Conservation (phyloP, 2,329 filamentous ascomycete species). For the Lecanicillium sp. region DNA sequence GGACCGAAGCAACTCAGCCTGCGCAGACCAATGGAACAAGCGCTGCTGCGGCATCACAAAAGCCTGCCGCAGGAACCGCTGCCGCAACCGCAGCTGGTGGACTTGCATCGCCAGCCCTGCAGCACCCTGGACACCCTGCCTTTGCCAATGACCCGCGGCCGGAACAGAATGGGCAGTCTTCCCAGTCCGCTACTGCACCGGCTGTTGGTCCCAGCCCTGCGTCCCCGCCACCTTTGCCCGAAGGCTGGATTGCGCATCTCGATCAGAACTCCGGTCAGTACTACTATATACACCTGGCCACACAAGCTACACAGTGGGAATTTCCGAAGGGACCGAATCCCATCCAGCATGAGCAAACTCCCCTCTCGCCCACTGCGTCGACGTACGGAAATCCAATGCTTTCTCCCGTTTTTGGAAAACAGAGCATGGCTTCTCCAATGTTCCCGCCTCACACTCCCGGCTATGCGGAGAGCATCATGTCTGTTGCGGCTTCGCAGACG, state of each 20-base stretch:
- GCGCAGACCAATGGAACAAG: conserved; percentile 23
- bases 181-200: conserved; percentile 38
- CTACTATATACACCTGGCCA: conserved; percentile 95
- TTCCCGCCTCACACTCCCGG: conserved; percentile 76
- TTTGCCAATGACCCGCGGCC: conserved; percentile 77
- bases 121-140: conserved; percentile 69
- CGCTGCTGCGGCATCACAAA: conserved; percentile 14
- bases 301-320: conserved; percentile 96
- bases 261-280: conserved; percentile 96
- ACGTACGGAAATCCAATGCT: conserved; percentile 67
- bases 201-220: conserved; percentile 45
- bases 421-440: conserved; percentile 64
- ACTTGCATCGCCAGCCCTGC: conserved; percentile 39
- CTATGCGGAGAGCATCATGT: conserved; percentile 81
- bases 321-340: conserved; percentile 95
- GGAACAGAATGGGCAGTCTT: conserved; percentile 39
- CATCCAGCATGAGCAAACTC: conserved; percentile 71
- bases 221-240: conserved; percentile 86
- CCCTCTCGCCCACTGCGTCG: conserved; percentile 73
- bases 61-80: conserved; percentile 11
- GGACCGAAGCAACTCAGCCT: conserved; percentile 17
- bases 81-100: conserved; percentile 17
- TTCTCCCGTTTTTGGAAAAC: conserved; percentile 57
- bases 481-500: conserved; percentile 64
- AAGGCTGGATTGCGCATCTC: conserved; percentile 96